These are phyloP conservation scores for Endoconidiophora laricicola DNA, from an alignment of 2,329 filamentous ascomycete species.

Conservation along the genomic window DNA sequence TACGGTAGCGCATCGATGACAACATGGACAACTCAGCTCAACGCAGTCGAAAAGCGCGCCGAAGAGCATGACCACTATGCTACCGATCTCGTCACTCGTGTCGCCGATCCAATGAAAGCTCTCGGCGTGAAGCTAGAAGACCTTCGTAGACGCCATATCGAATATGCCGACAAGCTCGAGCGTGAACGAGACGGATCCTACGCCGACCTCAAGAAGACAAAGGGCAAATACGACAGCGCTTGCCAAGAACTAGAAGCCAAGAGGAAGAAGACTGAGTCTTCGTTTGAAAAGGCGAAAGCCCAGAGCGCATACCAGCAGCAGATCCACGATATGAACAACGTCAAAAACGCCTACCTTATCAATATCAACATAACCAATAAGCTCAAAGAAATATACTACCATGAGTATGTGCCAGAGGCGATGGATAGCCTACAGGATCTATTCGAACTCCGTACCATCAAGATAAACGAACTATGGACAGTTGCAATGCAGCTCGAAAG, in stretches of 20 bases:
- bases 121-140: constrained; percentile 69
- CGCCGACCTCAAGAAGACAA: constrained; percentile 71
- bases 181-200: constrained; percentile 77
- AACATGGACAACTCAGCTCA: constrained; percentile 90
- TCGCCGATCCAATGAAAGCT: constrained; percentile 74
- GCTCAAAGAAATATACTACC: constrained; percentile 92
- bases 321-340: constrained; percentile 86
- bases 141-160: constrained; percentile 73
- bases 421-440: constrained; percentile 89
- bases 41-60: constrained; percentile 72
- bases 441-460: constrained; percentile 70
- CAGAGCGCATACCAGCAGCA: constrained; percentile 87
- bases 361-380: constrained; percentile 94
- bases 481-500: constrained; percentile 64
- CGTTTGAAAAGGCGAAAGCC: constrained; percentile 89
- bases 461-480: constrained; percentile 74
- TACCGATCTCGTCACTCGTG: constrained; percentile 57
- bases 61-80: constrained; percentile 78
- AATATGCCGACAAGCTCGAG: constrained; percentile 77
- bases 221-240: constrained; percentile 78
- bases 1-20: constrained; percentile 66
- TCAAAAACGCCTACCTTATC: constrained; percentile 96
- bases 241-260: constrained; percentile 91
- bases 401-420: constrained; percentile 88
- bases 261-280: constrained; percentile 84